Evolutionary conservation across 75 land plant species (phyloP), one percentile per base, ranked within the genome.

Genomic region (Sequoiadendron giganteum): DNA sequence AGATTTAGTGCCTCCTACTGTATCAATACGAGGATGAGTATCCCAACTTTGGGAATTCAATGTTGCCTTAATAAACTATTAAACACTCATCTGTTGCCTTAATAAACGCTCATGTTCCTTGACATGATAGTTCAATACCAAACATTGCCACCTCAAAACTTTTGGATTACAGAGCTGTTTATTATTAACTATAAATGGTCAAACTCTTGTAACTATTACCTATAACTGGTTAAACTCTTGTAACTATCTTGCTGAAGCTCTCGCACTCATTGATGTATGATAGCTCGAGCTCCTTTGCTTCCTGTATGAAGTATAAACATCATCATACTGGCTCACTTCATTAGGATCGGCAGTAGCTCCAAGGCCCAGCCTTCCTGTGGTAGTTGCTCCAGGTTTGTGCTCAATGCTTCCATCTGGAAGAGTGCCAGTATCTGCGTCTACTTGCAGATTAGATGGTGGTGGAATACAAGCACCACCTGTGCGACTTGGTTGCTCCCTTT

Each of bases 231-330:
- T n/a, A 68, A 25, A 73, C 3, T 10, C 28, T 85, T 85, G 15
- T 52, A 55, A 85, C 65, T 85, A 96, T 87, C 95, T 94, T 48
- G 99, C 90, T 49, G 94, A 91, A 56, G 99, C 97, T 91, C 99
- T 90, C 18, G 96, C 93, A 89, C 99, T 98, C 99, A 98, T 91
- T 75, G 95, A 95, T 34, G 97, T 90, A 88, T 98, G 99, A 87
- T 98, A 98, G 86, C 84, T 95, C 86, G 97, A 93, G 89, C 99
- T 98, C 90, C 99, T 93, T 82, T 98, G 96, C 88, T 98, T 98
- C 89, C 99, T 89, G 52, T 98, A 98, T 34, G 99, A 97, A 21
- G 95, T 86, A 70, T 98, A 98, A 47, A 98, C 99, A 89, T 98
- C 99, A 88, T 98, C 99, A 89, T 98, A 98, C 85, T 95, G 99